Conservation (phyloP, 2,329 filamentous ascomycete species). For the Diaporthe batatas region DNA sequence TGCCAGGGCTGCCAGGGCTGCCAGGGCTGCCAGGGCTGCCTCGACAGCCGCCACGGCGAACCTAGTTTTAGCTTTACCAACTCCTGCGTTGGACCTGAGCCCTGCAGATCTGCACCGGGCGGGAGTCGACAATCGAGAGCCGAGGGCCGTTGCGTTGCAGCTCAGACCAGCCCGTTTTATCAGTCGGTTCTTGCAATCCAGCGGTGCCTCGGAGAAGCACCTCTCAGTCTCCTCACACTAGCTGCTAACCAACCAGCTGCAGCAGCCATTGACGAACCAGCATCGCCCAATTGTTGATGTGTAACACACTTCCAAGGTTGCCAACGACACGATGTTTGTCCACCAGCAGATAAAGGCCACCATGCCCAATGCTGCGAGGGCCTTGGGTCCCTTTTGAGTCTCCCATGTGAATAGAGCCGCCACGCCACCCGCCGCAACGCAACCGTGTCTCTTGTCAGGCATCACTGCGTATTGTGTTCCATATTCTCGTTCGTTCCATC, state of each 20-base stretch:
- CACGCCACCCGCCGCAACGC: too few relatives aligned
- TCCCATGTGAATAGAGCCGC: too few relatives aligned
- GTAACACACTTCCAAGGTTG: constrained; percentile 24
- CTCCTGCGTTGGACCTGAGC: constrained; percentile 16
- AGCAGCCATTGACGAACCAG: constrained; percentile 33
- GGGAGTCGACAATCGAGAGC: too few relatives aligned
- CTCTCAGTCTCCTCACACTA: constrained; percentile 17
- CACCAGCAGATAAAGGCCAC: constrained; percentile 9
- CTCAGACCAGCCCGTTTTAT: not conserved
- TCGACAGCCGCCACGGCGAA: not conserved
- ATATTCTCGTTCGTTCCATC: not conserved
- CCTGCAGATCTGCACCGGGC: constrained; percentile 34
- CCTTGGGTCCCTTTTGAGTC: not conserved
- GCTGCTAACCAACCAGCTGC: constrained; percentile 20
- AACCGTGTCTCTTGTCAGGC: not conserved
- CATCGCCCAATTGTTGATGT: constrained; percentile 9
- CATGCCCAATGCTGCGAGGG: not conserved
- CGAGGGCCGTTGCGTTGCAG: not conserved
- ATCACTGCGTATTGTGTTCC: not conserved
- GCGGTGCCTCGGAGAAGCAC: constrained; percentile 42
- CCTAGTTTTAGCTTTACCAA: constrained; percentile 25
- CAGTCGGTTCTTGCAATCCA: constrained; percentile 29
- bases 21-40: not conserved
- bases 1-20: not conserved
- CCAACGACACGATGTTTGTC: constrained; percentile 9